Base-by-base conservation (phyloP, 768 basidiomycete genomes). In the Cystofilobasidium bisporidii region DNA sequence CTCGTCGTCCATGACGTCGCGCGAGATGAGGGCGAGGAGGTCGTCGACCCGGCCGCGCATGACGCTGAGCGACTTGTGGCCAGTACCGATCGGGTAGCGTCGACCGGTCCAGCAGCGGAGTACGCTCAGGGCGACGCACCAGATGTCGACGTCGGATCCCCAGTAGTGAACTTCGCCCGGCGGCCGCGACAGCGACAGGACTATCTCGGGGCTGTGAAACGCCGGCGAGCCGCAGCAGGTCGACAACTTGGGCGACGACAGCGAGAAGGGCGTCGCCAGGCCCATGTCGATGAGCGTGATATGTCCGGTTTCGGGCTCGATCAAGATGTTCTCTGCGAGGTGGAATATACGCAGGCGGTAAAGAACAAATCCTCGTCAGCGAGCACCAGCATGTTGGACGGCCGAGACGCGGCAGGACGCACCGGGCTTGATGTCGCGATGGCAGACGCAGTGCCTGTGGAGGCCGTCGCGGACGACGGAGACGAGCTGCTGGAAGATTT, bases 131-230 rank as follows among this genome's bases (percentile, higher is more conserved):
- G 78, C 80, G 40, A 78, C 73, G 57, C 78, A 79, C 80, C 80
- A 80, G 64, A 79, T 76, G 71, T 80, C 80, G 60, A 80, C 72
- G 57, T 80, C 80, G n/a, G 79, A 78, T 0, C 78, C 77, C 71
- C 72, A 63, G 57, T 64, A 67, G 2, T 73, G 73, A 50, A 79
- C 73, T 12, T 65, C 73, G 0, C 78, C 78, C 0, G 76, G 74
- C 15, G 77, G 75, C n/a, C 73, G 75, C 47, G 75, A 71, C 28
- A 80, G 71, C 0, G 77, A 74, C 12, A 73, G 69, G 30, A 78
- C 77, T 30, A 80, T 76, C 65, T 80, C 80, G 0, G 80, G 80
- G 55, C 75, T 76, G 73, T 79, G 75, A 40, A 72, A 61, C 30
- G 58, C 61, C 3, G 56, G 61, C 63, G 65, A 70, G 45, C 70